Percentiles rank a stretch among this genome's conserved stretches.
These are phyloP conservation scores for Nakazawaea wyomingensis DNA, from an alignment of 805 yeast genomes.

Conservation along the genomic window DNA sequence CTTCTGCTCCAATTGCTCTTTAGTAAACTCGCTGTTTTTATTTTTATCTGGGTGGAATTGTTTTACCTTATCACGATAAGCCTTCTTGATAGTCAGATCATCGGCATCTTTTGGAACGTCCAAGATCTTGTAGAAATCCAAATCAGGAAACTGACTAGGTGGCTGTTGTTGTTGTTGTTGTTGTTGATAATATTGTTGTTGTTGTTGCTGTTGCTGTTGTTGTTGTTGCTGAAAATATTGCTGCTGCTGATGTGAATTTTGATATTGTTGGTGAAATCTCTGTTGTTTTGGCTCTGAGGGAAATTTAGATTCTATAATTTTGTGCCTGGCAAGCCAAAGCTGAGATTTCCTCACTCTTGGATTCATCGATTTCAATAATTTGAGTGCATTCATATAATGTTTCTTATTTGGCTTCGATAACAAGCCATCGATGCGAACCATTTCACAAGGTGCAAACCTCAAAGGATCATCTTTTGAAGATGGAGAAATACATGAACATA, in stretches of 20 bases:
- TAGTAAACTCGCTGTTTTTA: constrained; percentile 53
- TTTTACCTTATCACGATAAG: constrained; percentile 72
- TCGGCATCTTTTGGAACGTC: constrained; percentile 66
- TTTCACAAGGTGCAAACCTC: constrained; percentile 35
- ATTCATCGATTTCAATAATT: constrained; percentile 29
- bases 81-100: constrained; percentile 68
- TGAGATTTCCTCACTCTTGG: constrained; percentile 34
- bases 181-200: constrained; percentile 29
- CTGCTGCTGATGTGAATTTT: constrained; percentile 32
- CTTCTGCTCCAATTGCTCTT: constrained; percentile 68
- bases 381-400: constrained; percentile 33
- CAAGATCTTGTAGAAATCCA: constrained; percentile 76
- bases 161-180: constrained; percentile 24
- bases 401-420: constrained; percentile 18
- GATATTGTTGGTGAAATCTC: not conserved
- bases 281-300: constrained; percentile 20
- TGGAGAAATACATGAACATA: not conserved
- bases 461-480: not conserved
- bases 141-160: constrained; percentile 30
- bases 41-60: constrained; percentile 92
- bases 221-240: constrained; percentile 34
- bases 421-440: constrained; percentile 30
- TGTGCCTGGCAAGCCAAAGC: constrained; percentile 30
- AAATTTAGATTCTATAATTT: constrained; percentile 27
- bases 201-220: constrained; percentile 29